phyloP scores from a whole-genome alignment of 768 basidiomycete species.

The Lentinus tigrinus region DNA sequence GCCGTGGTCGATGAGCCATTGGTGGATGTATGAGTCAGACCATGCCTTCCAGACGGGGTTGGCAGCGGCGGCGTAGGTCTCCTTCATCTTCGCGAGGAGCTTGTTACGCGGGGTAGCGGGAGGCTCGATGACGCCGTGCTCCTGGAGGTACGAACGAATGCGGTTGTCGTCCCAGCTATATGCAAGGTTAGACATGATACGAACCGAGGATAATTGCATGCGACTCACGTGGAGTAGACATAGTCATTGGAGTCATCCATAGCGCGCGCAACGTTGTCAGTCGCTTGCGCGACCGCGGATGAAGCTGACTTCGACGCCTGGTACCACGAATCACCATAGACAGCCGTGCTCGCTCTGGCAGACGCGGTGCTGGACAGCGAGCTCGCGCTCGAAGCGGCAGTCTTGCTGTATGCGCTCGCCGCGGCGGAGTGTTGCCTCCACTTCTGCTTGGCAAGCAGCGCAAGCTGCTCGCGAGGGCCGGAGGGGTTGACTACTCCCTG shows the following conservation, averaged over 20 bases:
- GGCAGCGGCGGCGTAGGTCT: constrained; percentile 60
- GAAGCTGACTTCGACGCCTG: constrained; percentile 29
- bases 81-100: constrained; percentile 64
- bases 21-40: constrained; percentile 80
- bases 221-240: constrained; percentile 67
- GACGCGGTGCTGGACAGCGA: constrained; percentile 33
- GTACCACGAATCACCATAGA: constrained; percentile 45
- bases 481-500: constrained; percentile 85
- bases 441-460: constrained; percentile 72
- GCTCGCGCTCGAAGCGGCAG: constrained; percentile 42
- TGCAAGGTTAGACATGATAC: not conserved
- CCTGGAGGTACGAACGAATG: constrained; percentile 69
- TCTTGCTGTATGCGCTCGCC: constrained; percentile 49
- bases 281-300: constrained; percentile 48
- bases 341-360: constrained; percentile 25
- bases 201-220: not conserved
- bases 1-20: constrained; percentile 82
- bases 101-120: constrained; percentile 61
- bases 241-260: constrained; percentile 83
- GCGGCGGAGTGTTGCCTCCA: constrained; percentile 61
- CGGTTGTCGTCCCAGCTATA: constrained; percentile 68
- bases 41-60: constrained; percentile 80
- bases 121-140: constrained; percentile 70
- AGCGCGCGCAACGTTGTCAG: constrained; percentile 45
- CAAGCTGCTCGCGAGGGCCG: constrained; percentile 76